Percentiles rank a stretch among this genome's conserved stretches.
These are phyloP conservation scores for Penicillium paradoxum DNA, from an alignment of 495 filamentous ascomycete species.

Conservation along the genomic window DNA sequence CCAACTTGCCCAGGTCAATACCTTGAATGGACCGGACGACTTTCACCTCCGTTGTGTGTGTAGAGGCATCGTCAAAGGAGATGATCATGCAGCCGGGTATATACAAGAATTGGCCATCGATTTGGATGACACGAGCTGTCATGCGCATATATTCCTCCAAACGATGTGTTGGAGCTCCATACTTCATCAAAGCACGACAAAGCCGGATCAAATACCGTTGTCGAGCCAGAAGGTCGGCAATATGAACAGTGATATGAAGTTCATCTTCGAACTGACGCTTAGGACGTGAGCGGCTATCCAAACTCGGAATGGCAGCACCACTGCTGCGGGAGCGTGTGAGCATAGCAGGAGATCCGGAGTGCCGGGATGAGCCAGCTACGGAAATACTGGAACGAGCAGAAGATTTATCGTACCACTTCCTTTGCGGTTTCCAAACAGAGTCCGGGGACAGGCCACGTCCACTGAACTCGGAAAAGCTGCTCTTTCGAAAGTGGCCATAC, in stretches of 20 bases:
- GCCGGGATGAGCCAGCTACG: constrained; percentile 38
- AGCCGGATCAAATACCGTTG: constrained; percentile 82
- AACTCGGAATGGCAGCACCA: constrained; percentile 26
- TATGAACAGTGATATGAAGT: constrained; percentile 80
- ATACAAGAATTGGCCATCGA: constrained; percentile 88
- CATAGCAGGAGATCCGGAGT: constrained; percentile 34
- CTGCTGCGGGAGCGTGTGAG: constrained; percentile 45
- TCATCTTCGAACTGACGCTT: constrained; percentile 55
- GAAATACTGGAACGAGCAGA: constrained; percentile 46
- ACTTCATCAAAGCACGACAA: constrained; percentile 82
- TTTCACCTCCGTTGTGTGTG: constrained; percentile 91
- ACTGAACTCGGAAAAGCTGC: constrained; percentile 31
- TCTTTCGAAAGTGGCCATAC: constrained; percentile 31
- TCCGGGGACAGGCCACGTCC: constrained; percentile 32
- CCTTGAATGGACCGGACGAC: constrained; percentile 72
- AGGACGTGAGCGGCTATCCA: constrained; percentile 40
- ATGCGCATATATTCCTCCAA: constrained; percentile 86
- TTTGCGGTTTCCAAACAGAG: constrained; percentile 37
- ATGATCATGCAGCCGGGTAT: constrained; percentile 95
- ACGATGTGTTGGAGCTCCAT: constrained; percentile 72
- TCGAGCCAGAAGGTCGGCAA: constrained; percentile 75
- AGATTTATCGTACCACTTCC: constrained; percentile 64
- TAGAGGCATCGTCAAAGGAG: constrained; percentile 83
- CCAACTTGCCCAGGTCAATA: constrained; percentile 77
- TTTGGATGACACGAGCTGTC: constrained; percentile 82